Conservation (phyloP, 2,329 filamentous ascomycete species). For the Epichloe glyceriae region DNA sequence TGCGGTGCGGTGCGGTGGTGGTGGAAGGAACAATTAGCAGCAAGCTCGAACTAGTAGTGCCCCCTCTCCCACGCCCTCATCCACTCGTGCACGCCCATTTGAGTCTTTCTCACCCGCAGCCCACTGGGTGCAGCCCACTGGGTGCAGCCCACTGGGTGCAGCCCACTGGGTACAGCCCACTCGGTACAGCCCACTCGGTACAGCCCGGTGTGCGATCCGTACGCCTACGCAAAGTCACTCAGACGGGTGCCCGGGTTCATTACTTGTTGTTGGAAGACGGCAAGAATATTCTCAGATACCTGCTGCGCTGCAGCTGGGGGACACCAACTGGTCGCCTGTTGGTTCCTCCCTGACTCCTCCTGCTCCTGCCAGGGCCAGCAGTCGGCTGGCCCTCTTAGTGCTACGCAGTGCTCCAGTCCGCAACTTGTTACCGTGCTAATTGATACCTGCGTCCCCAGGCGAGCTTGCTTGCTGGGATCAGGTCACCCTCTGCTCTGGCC, state of each 20-base stretch:
- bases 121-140: background rate
- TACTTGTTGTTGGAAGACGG: background rate
- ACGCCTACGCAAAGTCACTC: background rate
- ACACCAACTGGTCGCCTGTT: background rate
- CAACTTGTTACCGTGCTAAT: background rate
- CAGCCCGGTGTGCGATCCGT: background rate
- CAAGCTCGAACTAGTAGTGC: background rate
- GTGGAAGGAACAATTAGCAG: background rate
- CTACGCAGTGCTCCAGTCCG: constrained; percentile 1
- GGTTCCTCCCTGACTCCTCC: background rate
- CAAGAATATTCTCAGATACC: background rate
- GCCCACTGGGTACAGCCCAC: background rate
- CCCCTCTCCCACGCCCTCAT: background rate
- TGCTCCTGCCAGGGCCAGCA: constrained; percentile 1
- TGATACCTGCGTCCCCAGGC: background rate
- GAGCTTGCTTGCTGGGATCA: constrained; percentile 3
- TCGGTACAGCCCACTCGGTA: too few relatives aligned
- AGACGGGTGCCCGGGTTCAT: background rate
- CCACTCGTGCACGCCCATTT: constrained; percentile 1
- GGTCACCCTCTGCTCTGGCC: constrained; percentile 7
- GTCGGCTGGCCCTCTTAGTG: background rate
- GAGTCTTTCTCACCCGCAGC: background rate
- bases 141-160: constrained; percentile 2
- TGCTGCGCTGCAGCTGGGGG: background rate
- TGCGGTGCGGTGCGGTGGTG: background rate